Conservation (phyloP, 2,329 filamentous ascomycete species). For the Diaporthe citriasiana region DNA sequence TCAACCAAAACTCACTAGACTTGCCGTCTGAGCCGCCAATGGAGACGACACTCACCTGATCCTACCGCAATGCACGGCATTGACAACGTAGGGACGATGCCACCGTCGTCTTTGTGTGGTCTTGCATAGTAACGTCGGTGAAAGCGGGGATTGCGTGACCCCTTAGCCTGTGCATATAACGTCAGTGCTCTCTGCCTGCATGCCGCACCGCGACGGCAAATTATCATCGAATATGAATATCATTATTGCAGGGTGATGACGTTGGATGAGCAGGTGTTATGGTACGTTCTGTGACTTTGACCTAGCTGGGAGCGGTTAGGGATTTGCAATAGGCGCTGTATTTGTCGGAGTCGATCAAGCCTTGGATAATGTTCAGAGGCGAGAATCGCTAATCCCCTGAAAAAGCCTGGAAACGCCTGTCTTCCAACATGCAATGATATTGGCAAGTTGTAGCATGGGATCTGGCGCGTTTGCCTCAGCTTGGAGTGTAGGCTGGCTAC, state of each 20-base stretch:
- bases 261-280: not conserved
- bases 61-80: conserved; percentile 15
- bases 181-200: conserved; percentile 27
- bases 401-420: not conserved
- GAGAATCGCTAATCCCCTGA: not conserved
- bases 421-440: not conserved
- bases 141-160: conserved; percentile 9
- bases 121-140: conserved; percentile 16
- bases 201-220: not conserved
- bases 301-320: not conserved
- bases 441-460: not conserved
- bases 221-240: not conserved
- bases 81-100: not conserved
- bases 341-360: not conserved
- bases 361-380: not conserved
- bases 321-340: not conserved
- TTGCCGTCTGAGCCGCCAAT: not conserved
- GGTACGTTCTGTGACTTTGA: not conserved
- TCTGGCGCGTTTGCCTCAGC: not conserved
- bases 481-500: not conserved
- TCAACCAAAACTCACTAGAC: not conserved
- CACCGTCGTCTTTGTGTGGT: conserved; percentile 24
- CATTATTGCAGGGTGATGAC: not conserved
- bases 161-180: not conserved
- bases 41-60: conserved; percentile 18